Conservation (phyloP, 2,329 filamentous ascomycete species). For the Ophiocordyceps camponoti-floridani region DNA sequence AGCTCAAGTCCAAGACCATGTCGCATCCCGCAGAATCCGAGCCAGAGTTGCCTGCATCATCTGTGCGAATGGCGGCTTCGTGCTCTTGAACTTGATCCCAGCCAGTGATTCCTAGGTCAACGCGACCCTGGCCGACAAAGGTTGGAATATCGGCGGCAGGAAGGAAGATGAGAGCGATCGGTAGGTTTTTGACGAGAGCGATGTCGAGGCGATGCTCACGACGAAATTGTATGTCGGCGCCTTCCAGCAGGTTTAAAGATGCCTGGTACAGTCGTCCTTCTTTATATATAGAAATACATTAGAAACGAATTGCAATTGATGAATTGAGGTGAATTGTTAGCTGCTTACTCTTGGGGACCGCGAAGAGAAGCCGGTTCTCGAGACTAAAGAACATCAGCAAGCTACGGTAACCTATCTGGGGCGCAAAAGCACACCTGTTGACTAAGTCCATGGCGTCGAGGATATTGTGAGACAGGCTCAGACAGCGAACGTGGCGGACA, state of each 20-base stretch:
- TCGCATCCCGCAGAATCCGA: conserved; percentile 47
- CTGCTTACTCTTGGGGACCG: conserved; percentile 87
- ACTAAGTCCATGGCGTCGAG: conserved; percentile 27
- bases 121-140: conserved; percentile 86
- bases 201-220: conserved; percentile 92
- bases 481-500: too few relatives aligned
- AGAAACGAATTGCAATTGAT: background rate
- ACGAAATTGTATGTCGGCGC: conserved; percentile 91
- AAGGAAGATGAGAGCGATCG: conserved; percentile 89
- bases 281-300: conserved; percentile 14
- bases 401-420: background rate
- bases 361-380: conserved; percentile 84
- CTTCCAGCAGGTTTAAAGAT: conserved; percentile 76
- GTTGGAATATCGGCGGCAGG: conserved; percentile 94
- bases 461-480: too few relatives aligned
- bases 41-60: conserved; percentile 28
- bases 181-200: conserved; percentile 90
- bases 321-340: background rate
- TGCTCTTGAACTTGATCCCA: conserved; percentile 86
- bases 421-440: conserved; percentile 25
- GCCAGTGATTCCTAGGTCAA: conserved; percentile 89
- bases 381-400: conserved; percentile 35
- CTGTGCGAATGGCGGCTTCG: conserved; percentile 42
- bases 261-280: conserved; percentile 87
- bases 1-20: conserved; percentile 77